Base-by-base conservation (phyloP, 1,284 basidiomycete genomes). In the Jaminaea rosea region DNA sequence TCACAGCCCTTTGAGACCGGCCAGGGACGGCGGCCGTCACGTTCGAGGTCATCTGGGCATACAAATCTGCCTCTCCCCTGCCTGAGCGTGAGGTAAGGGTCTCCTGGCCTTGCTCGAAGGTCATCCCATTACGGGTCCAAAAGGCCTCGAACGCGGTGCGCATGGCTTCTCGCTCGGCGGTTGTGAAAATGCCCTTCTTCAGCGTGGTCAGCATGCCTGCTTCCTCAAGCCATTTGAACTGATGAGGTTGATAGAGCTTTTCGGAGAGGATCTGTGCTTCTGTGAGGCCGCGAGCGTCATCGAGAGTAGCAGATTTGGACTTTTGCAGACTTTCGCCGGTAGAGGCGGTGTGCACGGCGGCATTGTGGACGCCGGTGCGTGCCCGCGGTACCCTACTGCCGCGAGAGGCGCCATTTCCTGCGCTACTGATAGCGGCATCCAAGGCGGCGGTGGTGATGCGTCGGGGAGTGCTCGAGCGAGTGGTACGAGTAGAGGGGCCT, bases 191-290 rank as follows among this genome's bases (percentile, higher is more conserved):
- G 1, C 52, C 47, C 13, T 15, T 15, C 21, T 50, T 42, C 32
- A 29, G 19, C 26, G 24, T 42, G 6, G 17, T 31, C 11, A 53
- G 28, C 42, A 52, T 39, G 11, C 28, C n/a, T 7, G 42, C 52
- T 19, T 53, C 52, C n/a, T 36, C 24, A 1, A 53, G 36, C 52
- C 52, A 53, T 29, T 42, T 49, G 46, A 53, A 28, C 26, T 53
- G 52, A 19, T 41, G 27, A 2, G 46, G 41, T 23, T 42, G 26
- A 26, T 49, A 53, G 7, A 50, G 36, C 31, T 47, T 42, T 10
- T 50, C 27, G 13, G 19, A 27, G 13, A 53, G 37, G 27, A 53
- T 50, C 17, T 53, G 49, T n/a, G 31, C 24, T 24, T 53, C 51
- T 7, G 32, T 26, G 37, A 48, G 44, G 4, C 26, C 29, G 2